Percentiles rank a stretch among this genome's conserved stretches.
Conservation (phyloP, 768 basidiomycete species). For the Pisolithus microcarpus region DNA sequence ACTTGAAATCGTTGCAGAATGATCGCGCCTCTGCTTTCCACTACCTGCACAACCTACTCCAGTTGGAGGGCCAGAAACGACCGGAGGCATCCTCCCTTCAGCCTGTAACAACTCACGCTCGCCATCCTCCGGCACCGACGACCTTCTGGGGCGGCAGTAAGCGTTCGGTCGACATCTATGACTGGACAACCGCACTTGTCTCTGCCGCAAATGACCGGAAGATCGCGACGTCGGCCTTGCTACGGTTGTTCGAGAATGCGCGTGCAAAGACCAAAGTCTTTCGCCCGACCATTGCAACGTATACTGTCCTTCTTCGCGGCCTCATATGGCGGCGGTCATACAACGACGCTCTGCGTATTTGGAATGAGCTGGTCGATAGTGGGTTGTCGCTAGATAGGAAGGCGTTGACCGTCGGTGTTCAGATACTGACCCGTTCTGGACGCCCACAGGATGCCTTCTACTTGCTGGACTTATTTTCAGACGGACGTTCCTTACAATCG, state of each 20-base stretch:
- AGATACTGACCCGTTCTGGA: conserved; percentile 38
- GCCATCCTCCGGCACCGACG: not conserved
- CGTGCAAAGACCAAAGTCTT: conserved; percentile 22
- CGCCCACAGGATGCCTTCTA: conserved; percentile 43
- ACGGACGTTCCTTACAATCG: conserved; percentile 13
- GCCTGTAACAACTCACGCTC: not conserved
- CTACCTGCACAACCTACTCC: conserved; percentile 37
- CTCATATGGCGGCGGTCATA: conserved; percentile 38
- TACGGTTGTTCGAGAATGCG: conserved; percentile 33
- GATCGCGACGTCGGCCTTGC: conserved; percentile 27
- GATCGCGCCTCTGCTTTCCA: conserved; percentile 40
- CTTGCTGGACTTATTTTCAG: conserved; percentile 39
- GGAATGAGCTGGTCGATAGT: conserved; percentile 34
- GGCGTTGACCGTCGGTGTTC: conserved; percentile 44
- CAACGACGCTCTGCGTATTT: conserved; percentile 35
- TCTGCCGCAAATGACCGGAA: conserved; percentile 36
- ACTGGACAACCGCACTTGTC: conserved; percentile 41
- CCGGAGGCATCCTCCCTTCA: conserved; percentile 2
- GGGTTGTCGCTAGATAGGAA: conserved; percentile 37
- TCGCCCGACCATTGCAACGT: conserved; percentile 39
- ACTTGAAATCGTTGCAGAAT: conserved; percentile 35
- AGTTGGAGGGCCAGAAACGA: conserved; percentile 13
- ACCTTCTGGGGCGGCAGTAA: conserved; percentile 15
- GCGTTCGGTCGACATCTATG: conserved; percentile 34
- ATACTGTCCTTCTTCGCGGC: conserved; percentile 50